Percentiles rank a stretch among this genome's conserved stretches.
Conservation (phyloP, 106 monocot species). For the Cymbidium sinense region DNA sequence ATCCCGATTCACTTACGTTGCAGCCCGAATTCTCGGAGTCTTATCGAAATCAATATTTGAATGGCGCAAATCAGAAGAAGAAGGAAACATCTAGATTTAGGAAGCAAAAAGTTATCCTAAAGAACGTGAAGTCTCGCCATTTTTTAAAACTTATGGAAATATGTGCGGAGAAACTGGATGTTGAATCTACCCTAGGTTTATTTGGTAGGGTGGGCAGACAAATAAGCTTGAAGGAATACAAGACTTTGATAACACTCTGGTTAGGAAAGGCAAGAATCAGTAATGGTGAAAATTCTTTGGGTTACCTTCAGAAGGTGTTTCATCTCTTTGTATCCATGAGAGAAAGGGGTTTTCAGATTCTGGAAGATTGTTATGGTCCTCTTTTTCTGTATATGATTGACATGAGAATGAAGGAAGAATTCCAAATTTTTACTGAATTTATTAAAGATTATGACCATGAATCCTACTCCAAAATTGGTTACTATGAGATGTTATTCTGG, state of each 20-base stretch:
- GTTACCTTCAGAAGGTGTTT: conserved; percentile 39
- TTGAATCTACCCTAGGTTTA: conserved; percentile 57
- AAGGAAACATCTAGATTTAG: conserved; percentile 59
- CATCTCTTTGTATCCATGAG: conserved; percentile 57
- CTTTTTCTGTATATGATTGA: conserved; percentile 69
- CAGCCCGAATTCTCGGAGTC: neutral
- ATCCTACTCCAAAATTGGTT: conserved; percentile 48
- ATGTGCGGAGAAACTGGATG: conserved; percentile 57
- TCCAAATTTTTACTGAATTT: conserved; percentile 44
- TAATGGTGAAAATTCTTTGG: conserved; percentile 21
- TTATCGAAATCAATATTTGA: conserved; percentile 9
- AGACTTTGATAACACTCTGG: conserved; percentile 56
- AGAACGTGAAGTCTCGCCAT: conserved; percentile 43
- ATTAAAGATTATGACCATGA: conserved; percentile 46
- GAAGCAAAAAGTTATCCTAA: conserved; percentile 50
- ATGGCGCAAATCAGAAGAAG: conserved; percentile 15
- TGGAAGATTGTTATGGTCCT: conserved; percentile 61
- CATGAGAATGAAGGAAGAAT: conserved; percentile 59
- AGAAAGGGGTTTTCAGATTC: conserved; percentile 73
- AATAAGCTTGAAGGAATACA: conserved; percentile 66
- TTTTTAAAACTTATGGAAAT: conserved; percentile 54
- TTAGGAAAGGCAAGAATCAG: conserved; percentile 46
- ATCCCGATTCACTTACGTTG: neutral
- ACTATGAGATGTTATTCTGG: conserved; percentile 76
- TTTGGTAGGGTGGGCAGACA: conserved; percentile 68